These are phyloP conservation scores for Pichia inconspicua DNA, from an alignment of 1,139 yeast genomes.

Conservation along the genomic window DNA sequence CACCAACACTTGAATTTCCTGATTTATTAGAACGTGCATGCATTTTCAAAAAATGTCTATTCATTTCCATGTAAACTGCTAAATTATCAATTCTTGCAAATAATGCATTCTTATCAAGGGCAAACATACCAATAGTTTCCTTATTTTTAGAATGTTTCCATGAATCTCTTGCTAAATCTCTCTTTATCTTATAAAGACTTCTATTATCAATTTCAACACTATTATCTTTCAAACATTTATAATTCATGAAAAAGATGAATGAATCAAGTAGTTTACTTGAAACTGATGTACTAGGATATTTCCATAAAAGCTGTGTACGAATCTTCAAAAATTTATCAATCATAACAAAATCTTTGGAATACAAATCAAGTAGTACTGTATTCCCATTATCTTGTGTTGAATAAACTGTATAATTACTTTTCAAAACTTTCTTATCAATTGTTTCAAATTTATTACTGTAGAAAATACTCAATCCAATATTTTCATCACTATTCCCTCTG, in stretches of 20 bases:
- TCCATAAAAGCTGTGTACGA: slow-evolving; percentile 86
- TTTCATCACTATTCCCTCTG: slow-evolving; percentile 57
- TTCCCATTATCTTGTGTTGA: slow-evolving; percentile 42
- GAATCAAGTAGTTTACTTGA: slow-evolving; percentile 71
- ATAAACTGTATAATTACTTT: slow-evolving; percentile 50
- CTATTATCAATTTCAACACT: slow-evolving; percentile 28
- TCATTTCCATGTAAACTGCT: slow-evolving; percentile 86
- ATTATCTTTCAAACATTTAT: slow-evolving; percentile 37
- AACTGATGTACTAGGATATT: slow-evolving; percentile 67
- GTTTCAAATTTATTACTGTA: slow-evolving; percentile 65
- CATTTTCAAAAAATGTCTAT: slow-evolving; percentile 62
- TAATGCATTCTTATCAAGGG: slow-evolving; percentile 55
- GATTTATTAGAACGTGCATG: slow-evolving; percentile 30
- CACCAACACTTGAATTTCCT: slow-evolving; percentile 65
- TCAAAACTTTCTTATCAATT: slow-evolving; percentile 69
- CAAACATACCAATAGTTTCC: slow-evolving; percentile 57
- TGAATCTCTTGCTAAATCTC: slow-evolving; percentile 84
- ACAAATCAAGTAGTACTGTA: slow-evolving; percentile 56
- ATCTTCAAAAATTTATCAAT: slow-evolving; percentile 63
- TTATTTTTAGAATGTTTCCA: slow-evolving; percentile 69
- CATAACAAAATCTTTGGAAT: slow-evolving; percentile 54
- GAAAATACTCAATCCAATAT: slow-evolving; percentile 63
- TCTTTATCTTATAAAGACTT: slow-evolving; percentile 60
- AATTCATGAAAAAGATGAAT: slow-evolving; percentile 71
- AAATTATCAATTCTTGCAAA: slow-evolving; percentile 74